These are phyloP conservation scores for Lasiodiplodia theobromae DNA, from an alignment of 2,329 filamentous ascomycete genomes.

Conservation along the genomic window DNA sequence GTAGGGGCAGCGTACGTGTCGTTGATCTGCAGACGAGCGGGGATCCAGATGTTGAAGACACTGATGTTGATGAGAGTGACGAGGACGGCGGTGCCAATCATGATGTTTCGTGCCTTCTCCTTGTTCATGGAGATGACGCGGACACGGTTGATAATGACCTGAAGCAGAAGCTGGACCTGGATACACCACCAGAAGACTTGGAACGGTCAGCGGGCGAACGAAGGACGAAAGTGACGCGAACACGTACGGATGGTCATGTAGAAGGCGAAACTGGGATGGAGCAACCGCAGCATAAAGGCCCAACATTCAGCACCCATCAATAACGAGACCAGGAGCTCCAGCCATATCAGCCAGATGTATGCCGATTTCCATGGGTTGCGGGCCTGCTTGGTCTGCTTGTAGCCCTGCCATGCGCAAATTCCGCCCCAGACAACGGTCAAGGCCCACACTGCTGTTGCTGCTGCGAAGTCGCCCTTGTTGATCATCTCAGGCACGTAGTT, in stretches of 20 bases:
- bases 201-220: not conserved
- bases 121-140: conserved; percentile 46
- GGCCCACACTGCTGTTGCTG: conserved; percentile 41
- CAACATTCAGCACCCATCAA: conserved; percentile 52
- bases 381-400: conserved; percentile 38
- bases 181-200: conserved; percentile 46
- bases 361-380: conserved; percentile 44
- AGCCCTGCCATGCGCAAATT: conserved; percentile 45
- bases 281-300: conserved; percentile 43
- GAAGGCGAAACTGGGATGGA: conserved; percentile 46
- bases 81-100: conserved; percentile 46
- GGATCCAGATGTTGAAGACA: conserved; percentile 51
- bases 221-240: conserved; percentile 25
- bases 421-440: conserved; percentile 39
- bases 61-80: conserved; percentile 49
- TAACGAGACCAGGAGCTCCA: conserved; percentile 53
- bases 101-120: conserved; percentile 41
- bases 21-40: conserved; percentile 45
- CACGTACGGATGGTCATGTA: conserved; percentile 39
- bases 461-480: conserved; percentile 41
- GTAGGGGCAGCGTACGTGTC: conserved; percentile 32
- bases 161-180: conserved; percentile 47
- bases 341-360: conserved; percentile 59
- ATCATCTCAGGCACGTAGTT: conserved; percentile 39
- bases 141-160: conserved; percentile 52